Conservation (phyloP, 1,284 basidiomycete genomes). For the Anthracocystis setariae region DNA sequence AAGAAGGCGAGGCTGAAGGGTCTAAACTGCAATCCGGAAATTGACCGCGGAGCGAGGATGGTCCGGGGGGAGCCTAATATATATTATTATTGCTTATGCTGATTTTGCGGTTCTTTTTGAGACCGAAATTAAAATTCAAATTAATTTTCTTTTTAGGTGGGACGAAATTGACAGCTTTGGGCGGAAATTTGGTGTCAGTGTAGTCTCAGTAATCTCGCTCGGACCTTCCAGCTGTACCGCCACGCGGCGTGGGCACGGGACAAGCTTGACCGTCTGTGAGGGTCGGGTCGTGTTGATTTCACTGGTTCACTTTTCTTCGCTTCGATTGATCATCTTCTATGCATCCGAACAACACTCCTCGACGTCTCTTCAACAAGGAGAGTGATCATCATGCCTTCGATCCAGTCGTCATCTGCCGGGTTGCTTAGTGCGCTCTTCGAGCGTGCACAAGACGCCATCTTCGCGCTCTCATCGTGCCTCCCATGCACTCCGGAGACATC, state of each 20-base stretch:
- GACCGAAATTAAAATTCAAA: too few relatives aligned
- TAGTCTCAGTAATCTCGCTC: neutral
- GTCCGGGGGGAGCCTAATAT: too few relatives aligned
- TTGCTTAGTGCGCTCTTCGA: conserved; percentile 42
- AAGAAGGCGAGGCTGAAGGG: too few relatives aligned
- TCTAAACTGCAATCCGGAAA: too few relatives aligned
- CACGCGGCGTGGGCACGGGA: conserved; percentile 1
- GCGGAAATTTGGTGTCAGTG: too few relatives aligned
- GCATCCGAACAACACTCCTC: neutral
- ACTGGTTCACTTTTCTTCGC: neutral
- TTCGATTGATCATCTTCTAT: neutral
- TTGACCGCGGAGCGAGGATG: too few relatives aligned
- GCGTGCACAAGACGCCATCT: conserved; percentile 53
- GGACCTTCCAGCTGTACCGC: conserved; percentile 4
- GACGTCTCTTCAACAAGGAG: neutral
- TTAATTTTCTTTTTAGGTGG: too few relatives aligned
- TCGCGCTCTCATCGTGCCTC: conserved; percentile 54
- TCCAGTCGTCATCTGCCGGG: conserved; percentile 22
- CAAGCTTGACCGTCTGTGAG: neutral
- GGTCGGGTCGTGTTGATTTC: conserved; percentile 25
- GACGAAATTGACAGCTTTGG: too few relatives aligned
- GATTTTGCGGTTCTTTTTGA: too few relatives aligned
- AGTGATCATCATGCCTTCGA: conserved; percentile 26
- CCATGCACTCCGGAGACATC: conserved; percentile 51
- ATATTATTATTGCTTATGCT: too few relatives aligned